Evolutionary conservation across 2,329 filamentous ascomycete species (phyloP).

Genomic region (Madurella mycetomatis): DNA sequence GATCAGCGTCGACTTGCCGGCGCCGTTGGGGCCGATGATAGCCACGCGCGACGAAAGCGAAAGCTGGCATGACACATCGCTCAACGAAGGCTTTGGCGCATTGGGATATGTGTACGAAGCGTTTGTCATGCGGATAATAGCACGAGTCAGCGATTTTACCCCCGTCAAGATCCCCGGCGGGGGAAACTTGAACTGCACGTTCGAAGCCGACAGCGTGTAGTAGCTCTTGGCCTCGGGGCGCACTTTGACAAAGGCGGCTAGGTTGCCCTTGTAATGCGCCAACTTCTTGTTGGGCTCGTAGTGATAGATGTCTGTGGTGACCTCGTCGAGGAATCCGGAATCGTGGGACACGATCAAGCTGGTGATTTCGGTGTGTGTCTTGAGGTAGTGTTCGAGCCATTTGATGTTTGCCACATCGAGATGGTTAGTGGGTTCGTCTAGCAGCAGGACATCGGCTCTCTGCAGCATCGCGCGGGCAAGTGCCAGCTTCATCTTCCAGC

Average conservation of each 20-base stretch:
- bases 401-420: conserved; percentile 93
- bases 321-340: conserved; percentile 92
- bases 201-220: conserved; percentile 86
- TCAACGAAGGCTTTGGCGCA: conserved; percentile 78
- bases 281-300: conserved; percentile 96
- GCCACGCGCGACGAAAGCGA: conserved; percentile 87
- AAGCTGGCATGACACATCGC: conserved; percentile 82
- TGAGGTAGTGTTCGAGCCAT: conserved; percentile 93
- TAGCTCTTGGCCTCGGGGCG: conserved; percentile 96
- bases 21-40: conserved; percentile 96
- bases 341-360: conserved; percentile 98
- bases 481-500: conserved; percentile 99
- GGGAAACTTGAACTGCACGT: conserved; percentile 97
- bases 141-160: conserved; percentile 90
- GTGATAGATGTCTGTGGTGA: conserved; percentile 98
- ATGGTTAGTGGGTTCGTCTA: conserved; percentile 99
- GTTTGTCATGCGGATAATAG: conserved; percentile 92
- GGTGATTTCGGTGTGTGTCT: conserved; percentile 92
- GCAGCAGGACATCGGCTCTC: conserved; percentile 89
- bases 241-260: conserved; percentile 77
- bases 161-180: conserved; percentile 89
- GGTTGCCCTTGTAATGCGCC: conserved; percentile 76
- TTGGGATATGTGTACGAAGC: conserved; percentile 93
- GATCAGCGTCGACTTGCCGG: conserved; percentile 96
- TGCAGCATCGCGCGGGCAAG: conserved; percentile 94